Base-by-base conservation (phyloP, 331 rosid genomes). In the Pyracantha coccinea region DNA sequence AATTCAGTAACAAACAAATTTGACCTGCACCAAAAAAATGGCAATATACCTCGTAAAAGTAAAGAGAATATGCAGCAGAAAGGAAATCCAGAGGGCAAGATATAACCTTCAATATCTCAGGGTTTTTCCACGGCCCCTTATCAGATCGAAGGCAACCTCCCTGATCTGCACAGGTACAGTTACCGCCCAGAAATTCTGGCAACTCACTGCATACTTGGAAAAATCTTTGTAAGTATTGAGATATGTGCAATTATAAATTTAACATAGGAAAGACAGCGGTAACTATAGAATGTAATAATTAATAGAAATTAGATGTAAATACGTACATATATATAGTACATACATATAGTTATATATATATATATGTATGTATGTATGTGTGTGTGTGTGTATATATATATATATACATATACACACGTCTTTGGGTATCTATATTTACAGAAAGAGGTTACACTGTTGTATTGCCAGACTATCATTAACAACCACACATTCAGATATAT, bases 71-170 rank as follows among this genome's bases (percentile, higher is more conserved):
- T 41, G 53, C 19, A 73, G 50, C 80, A 78, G 63, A 75, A 76
- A 16, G 73, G 60, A 75, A 35, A 75, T 41, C 50, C n/a, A 1
- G 67, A 66, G 69, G 32, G 23, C 28, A 73, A 68, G 44, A 65
- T 29, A 69, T 79, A 74, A 90, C 99, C 99, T 90, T 95, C 84
- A 86, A 80, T 69, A 95, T 95, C 69, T 92, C 93, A 67, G 92
- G 99, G 75, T 88, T 92, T 85, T 87, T 90, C 99, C 99, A 95
- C 15, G 99, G 99, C 23, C 99, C 99, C 83, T 92, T 95, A 77
- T 92, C 99, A 58, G 99, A 95, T 76, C 85, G 92, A 83, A 92
- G 97, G 78, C 99, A 95, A 68, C 97, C 99, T 45, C 93, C 97
- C 78, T 82, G 83, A 84, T 90, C 96, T 66, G 89, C 89, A 81